These are phyloP conservation scores for Starmerella etchellsii DNA, from an alignment of 805 yeast species.

Conservation along the genomic window DNA sequence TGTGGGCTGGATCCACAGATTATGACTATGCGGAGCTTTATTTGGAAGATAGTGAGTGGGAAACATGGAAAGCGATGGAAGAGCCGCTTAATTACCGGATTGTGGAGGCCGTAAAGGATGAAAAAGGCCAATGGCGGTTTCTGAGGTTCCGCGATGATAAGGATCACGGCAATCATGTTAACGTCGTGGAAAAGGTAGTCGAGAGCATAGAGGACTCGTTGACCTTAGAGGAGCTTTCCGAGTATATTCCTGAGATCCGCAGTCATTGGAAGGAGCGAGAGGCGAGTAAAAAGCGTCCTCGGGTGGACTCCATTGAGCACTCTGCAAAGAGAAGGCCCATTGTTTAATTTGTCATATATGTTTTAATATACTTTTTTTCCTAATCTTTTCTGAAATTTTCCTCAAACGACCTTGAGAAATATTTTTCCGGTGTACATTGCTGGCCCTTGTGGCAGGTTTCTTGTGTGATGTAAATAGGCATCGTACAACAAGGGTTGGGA, in stretches of 20 bases:
- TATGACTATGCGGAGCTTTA: conserved; percentile 53
- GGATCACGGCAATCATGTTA: conserved; percentile 67
- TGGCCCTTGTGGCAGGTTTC: too few relatives aligned
- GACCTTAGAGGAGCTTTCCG: conserved; percentile 52
- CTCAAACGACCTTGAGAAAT: too few relatives aligned
- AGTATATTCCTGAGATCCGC: conserved; percentile 11
- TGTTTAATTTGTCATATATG: too few relatives aligned
- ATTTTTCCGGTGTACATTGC: too few relatives aligned
- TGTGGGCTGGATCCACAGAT: conserved; percentile 47
- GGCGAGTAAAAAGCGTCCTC: not conserved
- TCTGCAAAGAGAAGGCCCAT: not conserved
- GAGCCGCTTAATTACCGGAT: conserved; percentile 85
- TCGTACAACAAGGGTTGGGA: too few relatives aligned
- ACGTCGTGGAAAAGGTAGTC: conserved; percentile 70
- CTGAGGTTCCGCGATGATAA: conserved; percentile 90
- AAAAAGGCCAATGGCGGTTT: conserved; percentile 63
- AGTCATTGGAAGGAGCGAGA: conserved; percentile 12
- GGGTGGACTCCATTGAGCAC: not conserved
- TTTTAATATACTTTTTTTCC: too few relatives aligned
- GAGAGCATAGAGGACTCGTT: conserved; percentile 81
- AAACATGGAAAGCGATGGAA: conserved; percentile 45
- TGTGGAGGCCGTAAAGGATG: conserved; percentile 67
- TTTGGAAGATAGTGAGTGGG: conserved; percentile 68
- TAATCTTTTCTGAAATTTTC: too few relatives aligned
- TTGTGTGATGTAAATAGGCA: too few relatives aligned